Evolutionary conservation across 2,329 filamentous ascomycete genomes (phyloP).

Genomic region (Diaporthe batatas): DNA sequence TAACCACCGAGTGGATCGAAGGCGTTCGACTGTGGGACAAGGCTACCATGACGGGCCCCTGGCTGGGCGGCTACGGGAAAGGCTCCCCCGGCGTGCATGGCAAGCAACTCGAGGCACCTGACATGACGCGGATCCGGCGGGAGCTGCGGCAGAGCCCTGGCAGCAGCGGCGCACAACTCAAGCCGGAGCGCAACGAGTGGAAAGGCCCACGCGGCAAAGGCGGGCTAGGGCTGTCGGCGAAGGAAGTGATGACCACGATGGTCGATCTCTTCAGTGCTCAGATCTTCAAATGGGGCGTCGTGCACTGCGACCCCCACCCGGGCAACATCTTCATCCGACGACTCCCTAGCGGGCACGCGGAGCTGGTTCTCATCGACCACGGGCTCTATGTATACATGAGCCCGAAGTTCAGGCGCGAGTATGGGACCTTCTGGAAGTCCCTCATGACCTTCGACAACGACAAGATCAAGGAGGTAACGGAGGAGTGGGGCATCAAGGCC

Average conservation of each 20-base stretch:
- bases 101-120: slow-evolving; percentile 67
- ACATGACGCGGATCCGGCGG: slow-evolving; percentile 60
- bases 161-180: slow-evolving; percentile 69
- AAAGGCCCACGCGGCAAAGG: slow-evolving; percentile 78
- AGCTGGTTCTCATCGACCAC: slow-evolving; percentile 97
- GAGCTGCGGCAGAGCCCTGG: slow-evolving; percentile 63
- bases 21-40: slow-evolving; percentile 95
- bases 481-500: slow-evolving; percentile 88
- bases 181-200: slow-evolving; percentile 86
- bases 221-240: slow-evolving; percentile 84
- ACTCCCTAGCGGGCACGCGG: slow-evolving; percentile 82
- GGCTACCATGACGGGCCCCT: slow-evolving; percentile 79
- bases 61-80: slow-evolving; percentile 81
- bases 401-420: slow-evolving; percentile 85
- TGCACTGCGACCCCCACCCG: slow-evolving; percentile 97
- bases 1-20: slow-evolving; percentile 98
- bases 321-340: slow-evolving; percentile 97
- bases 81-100: slow-evolving; percentile 85
- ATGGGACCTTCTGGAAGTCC: slow-evolving; percentile 92
- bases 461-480: slow-evolving; percentile 79
- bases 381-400: slow-evolving; percentile 95
- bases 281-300: slow-evolving; percentile 96
- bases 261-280: slow-evolving; percentile 96
- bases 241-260: slow-evolving; percentile 96
- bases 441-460: slow-evolving; percentile 94